Conservation (phyloP, 2,329 filamentous ascomycete genomes). For the Scedosporium apiospermum region DNA sequence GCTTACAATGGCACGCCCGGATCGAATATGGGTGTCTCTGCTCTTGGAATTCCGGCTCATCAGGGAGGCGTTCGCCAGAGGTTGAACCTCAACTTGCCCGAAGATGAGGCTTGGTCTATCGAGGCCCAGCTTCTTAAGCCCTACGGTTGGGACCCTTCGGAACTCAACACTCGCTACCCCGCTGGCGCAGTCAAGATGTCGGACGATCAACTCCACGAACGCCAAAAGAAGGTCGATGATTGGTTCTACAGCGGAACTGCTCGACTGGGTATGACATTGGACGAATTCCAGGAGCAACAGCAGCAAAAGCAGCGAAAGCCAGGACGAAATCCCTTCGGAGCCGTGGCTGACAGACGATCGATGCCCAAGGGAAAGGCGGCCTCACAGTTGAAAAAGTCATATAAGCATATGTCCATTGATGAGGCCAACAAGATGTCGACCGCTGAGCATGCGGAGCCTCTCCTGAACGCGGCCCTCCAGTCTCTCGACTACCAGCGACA, state of each 20-base stretch:
- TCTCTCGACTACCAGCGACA: not conserved
- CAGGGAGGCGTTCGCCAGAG: not conserved
- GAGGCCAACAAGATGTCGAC: slow-evolving; percentile 27
- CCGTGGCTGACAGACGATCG: slow-evolving; percentile 27
- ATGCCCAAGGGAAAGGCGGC: slow-evolving; percentile 10
- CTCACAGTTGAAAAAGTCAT: slow-evolving; percentile 9
- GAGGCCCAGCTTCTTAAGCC: not conserved
- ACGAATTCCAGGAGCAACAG: not conserved
- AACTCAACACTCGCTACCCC: not conserved
- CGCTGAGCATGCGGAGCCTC: slow-evolving; percentile 28
- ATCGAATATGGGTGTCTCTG: too few relatives aligned
- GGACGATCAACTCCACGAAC: not conserved
- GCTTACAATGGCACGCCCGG: too few relatives aligned
- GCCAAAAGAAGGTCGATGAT: not conserved
- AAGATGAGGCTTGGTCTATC: not conserved
- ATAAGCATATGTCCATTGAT: slow-evolving; percentile 21
- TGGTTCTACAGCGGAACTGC: slow-evolving; percentile 5
- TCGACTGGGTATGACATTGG: not conserved
- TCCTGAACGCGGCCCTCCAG: slow-evolving; percentile 30
- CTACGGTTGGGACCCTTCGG: not conserved
- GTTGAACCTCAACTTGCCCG: not conserved
- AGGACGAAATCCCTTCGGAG: slow-evolving; percentile 19
- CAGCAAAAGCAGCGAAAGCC: not conserved
- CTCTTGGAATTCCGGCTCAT: not conserved
- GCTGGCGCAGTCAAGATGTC: not conserved